Evolutionary conservation across 2,329 filamentous ascomycete species (phyloP), one percentile per base, ranked within the genome.

Genomic region (Bertia moriformis): DNA sequence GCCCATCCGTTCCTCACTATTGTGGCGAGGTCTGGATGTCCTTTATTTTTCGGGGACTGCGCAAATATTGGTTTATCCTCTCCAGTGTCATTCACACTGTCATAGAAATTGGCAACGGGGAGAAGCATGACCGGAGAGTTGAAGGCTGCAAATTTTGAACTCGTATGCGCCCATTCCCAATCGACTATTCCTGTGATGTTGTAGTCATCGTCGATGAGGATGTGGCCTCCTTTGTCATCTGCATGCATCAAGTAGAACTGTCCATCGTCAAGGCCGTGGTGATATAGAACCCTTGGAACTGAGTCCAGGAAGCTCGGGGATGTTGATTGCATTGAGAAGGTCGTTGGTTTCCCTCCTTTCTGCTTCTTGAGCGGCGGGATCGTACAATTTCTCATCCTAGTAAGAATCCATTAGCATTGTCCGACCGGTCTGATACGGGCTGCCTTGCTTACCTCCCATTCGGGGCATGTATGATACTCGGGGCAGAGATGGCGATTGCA

Each of bases 221-320:
- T 56, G 15, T 66, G 61, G 38, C 66, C 62, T 1, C 59, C 61
- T 45, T 65, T 66, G 39, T 65, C 59, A 42, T 66, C 59, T n/a
- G 54, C 47, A 45, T 66, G 58, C 41, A 59, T 64, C 4, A 67
- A 48, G 42, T 56, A 65, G 46, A 57, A 62, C 22, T 39, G 41
- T 4, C 40, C 43, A 14, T 48, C 48, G 22, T 18, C 35, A 29
- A 4, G 18, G 4, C 5, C 43, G 22, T 2, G 45, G 46, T 29
- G 40, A 42, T 38, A 43, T 41, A 13, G 50, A n/a, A 20, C 41
- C 37, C 29, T 48, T 37, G 3, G 46, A 40, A 18, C 32, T 14
- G 46, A 12, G 36, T 53, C 48, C 13, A 53, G 20, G 1, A 48
- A 66, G 57, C 14, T 56, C 58, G 37, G 42, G 35, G 14, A 52